These are phyloP conservation scores for Eucalyptus grandis DNA, from an alignment of 345 rosid genomes.

Conservation along the genomic window DNA sequence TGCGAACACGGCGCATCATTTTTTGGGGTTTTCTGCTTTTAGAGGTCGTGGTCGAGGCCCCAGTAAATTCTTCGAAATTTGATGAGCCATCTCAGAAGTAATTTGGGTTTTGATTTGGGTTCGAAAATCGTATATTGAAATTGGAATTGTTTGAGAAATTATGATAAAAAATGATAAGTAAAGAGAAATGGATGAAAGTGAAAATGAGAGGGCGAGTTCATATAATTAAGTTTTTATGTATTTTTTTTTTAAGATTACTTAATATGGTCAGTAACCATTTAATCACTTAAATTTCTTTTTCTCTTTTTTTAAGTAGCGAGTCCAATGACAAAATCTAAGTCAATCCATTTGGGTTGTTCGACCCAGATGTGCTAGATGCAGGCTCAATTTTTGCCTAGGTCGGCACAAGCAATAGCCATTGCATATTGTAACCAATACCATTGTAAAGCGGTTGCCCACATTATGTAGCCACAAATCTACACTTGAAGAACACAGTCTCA, in stretches of 20 bases:
- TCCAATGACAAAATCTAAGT: background rate
- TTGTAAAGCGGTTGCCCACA: background rate
- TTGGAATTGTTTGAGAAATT: background rate
- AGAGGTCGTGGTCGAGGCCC: background rate
- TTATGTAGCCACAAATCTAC: background rate
- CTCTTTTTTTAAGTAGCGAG: background rate
- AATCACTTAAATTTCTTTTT: background rate
- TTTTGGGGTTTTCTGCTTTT: background rate
- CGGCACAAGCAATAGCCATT: accelerated
- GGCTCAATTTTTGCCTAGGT: background rate
- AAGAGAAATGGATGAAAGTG: background rate
- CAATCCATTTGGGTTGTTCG: too few relatives aligned
- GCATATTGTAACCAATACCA: background rate
- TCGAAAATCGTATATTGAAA: background rate
- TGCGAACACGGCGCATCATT: background rate
- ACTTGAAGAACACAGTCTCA: background rate
- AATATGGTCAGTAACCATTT: background rate
- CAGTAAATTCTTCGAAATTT: background rate
- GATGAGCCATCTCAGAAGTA: background rate
- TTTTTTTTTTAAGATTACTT: background rate
- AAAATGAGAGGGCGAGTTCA: background rate
- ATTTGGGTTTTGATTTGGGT: background rate
- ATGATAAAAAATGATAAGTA: background rate
- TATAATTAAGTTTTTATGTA: background rate
- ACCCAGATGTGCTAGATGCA: accelerated